These are phyloP conservation scores for Aspergillus piperis DNA, from an alignment of 2,329 filamentous ascomycete genomes.

Conservation along the genomic window DNA sequence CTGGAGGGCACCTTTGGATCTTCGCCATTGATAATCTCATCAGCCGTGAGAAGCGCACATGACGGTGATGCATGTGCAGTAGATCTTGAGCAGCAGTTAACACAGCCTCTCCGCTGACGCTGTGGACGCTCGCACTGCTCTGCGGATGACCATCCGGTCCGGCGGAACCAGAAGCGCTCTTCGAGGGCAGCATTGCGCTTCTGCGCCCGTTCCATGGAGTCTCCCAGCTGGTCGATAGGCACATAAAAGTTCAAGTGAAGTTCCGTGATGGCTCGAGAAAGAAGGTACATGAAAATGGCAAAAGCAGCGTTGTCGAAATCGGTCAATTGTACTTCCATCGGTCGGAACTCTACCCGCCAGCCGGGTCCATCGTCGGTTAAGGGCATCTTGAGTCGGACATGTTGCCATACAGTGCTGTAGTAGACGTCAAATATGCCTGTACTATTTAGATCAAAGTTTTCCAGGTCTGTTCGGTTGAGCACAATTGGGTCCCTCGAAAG, in stretches of 20 bases:
- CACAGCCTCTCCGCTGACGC: neutral
- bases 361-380: slow-evolving; percentile 81
- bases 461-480: slow-evolving; percentile 17
- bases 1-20: neutral
- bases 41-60: slow-evolving; percentile 9
- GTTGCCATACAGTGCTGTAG: slow-evolving; percentile 19
- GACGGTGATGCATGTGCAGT: neutral
- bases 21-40: slow-evolving; percentile 21
- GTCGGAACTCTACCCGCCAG: slow-evolving; percentile 89
- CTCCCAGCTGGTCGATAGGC: slow-evolving; percentile 75
- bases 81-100: neutral
- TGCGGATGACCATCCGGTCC: slow-evolving; percentile 68
- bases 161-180: slow-evolving; percentile 81
- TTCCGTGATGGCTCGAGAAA: slow-evolving; percentile 81
- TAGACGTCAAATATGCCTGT: slow-evolving; percentile 20
- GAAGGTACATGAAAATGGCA: slow-evolving; percentile 84
- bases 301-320: slow-evolving; percentile 95
- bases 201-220: slow-evolving; percentile 92
- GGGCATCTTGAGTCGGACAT: slow-evolving; percentile 23
- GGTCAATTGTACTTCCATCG: slow-evolving; percentile 93
- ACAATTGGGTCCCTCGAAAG: slow-evolving; percentile 17
- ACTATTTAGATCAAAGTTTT: slow-evolving; percentile 8
- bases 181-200: slow-evolving; percentile 72
- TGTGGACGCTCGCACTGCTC: neutral
- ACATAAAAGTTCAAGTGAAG: slow-evolving; percentile 91